Percentiles rank a stretch among this genome's conserved stretches.
Conservation (phyloP, 176 grass and related monocot genomes). For the Raddia distichophylla region DNA sequence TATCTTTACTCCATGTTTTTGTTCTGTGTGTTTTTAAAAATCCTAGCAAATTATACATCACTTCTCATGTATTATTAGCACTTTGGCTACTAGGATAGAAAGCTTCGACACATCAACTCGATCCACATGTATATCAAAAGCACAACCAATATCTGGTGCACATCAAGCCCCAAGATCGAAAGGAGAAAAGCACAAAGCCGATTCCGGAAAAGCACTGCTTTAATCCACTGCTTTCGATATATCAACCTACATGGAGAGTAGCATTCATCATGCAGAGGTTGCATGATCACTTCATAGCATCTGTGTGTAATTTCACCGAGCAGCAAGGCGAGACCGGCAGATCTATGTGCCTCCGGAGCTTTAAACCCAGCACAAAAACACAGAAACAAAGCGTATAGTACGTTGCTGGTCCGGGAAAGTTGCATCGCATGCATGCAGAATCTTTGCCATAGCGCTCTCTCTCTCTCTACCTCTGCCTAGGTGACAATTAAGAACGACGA, state of each 20-base stretch:
- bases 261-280: background rate
- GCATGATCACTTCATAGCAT: background rate
- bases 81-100: background rate
- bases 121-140: background rate
- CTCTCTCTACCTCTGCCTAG: background rate
- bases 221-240: background rate
- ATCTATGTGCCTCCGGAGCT: background rate
- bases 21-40: too few relatives aligned
- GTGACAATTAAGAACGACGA: background rate
- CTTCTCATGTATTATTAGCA: background rate
- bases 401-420: slow-evolving; percentile 13
- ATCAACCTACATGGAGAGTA: background rate
- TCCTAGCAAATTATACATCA: background rate
- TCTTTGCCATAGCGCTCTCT: background rate
- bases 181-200: slow-evolving; percentile 17
- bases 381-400: background rate
- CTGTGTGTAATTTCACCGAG: slow-evolving; percentile 10
- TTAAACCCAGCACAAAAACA: slow-evolving; percentile 1
- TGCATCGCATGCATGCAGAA: background rate
- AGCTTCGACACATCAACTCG: background rate
- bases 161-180: background rate
- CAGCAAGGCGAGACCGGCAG: background rate
- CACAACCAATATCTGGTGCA: background rate
- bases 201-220: background rate
- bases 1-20: too few relatives aligned